These are phyloP conservation scores for Sporothrix humicola DNA, from an alignment of 2,329 filamentous ascomycete species.

Conservation along the genomic window DNA sequence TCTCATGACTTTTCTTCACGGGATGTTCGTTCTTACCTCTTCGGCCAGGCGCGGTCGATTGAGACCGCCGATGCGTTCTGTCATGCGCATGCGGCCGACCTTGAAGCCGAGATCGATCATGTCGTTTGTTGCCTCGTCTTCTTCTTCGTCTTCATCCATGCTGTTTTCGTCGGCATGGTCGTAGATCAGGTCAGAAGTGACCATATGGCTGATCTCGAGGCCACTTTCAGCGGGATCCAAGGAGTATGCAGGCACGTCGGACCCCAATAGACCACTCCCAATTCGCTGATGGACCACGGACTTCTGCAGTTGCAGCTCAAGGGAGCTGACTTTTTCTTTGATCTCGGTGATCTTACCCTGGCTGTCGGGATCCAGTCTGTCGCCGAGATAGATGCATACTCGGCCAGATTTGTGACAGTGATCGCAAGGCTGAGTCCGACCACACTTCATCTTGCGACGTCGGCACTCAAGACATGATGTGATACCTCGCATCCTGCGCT, in stretches of 20 bases:
- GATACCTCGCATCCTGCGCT: slow-evolving; percentile 69
- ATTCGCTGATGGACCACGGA: slow-evolving; percentile 48
- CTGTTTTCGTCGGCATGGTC: slow-evolving; percentile 44
- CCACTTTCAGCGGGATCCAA: slow-evolving; percentile 57
- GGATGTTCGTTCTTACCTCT: slow-evolving; percentile 58
- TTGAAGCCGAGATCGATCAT: slow-evolving; percentile 74
- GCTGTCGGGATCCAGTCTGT: slow-evolving; percentile 70
- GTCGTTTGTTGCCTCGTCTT: slow-evolving; percentile 59
- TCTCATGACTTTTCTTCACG: background rate
- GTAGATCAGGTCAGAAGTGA: slow-evolving; percentile 45
- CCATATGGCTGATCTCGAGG: slow-evolving; percentile 33
- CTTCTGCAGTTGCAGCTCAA: slow-evolving; percentile 72
- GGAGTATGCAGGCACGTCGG: slow-evolving; percentile 28
- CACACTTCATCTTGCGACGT: slow-evolving; percentile 78
- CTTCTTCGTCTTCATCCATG: slow-evolving; percentile 24
- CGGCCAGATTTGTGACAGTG: slow-evolving; percentile 65
- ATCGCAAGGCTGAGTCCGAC: slow-evolving; percentile 72
- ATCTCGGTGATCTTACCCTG: slow-evolving; percentile 75
- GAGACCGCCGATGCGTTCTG: slow-evolving; percentile 74
- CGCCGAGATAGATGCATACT: slow-evolving; percentile 68
- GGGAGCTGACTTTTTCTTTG: slow-evolving; percentile 76
- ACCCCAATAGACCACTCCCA: slow-evolving; percentile 28
- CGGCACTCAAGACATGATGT: slow-evolving; percentile 73
- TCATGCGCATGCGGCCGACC: slow-evolving; percentile 74
- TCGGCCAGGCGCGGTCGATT: slow-evolving; percentile 72